Percentiles rank a stretch among this genome's conserved stretches.
Evolutionary conservation across 2,329 filamentous ascomycete species (phyloP).

Genomic region (Mollisiaceae sp.): DNA sequence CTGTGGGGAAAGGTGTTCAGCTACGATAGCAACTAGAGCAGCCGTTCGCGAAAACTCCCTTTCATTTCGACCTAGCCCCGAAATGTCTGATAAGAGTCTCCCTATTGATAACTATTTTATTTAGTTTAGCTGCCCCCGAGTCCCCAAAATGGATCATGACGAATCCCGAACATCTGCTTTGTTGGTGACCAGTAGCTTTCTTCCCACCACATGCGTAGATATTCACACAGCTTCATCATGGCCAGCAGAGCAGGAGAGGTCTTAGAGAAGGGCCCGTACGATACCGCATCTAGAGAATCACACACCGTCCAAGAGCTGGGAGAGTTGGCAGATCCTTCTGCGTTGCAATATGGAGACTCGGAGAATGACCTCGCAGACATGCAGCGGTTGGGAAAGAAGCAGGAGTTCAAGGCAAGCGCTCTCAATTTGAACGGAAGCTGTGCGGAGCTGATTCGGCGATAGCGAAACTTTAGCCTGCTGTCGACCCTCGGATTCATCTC

Average conservation of each 20-base stretch:
- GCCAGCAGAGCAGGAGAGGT: background rate
- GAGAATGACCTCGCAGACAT: conserved; percentile 43
- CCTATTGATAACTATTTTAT: background rate
- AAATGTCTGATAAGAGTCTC: background rate
- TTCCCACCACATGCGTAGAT: too few relatives aligned
- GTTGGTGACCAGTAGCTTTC: background rate
- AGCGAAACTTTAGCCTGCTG: conserved; percentile 49
- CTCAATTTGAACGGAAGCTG: background rate
- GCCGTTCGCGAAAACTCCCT: background rate
- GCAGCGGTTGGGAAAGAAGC: conserved; percentile 41
- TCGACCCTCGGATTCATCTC: conserved; percentile 50
- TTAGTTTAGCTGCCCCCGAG: background rate
- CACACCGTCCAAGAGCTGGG: conserved; percentile 21
- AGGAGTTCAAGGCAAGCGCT: conserved; percentile 37
- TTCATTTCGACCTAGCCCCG: background rate
- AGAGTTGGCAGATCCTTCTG: conserved; percentile 3
- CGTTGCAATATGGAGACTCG: conserved; percentile 33
- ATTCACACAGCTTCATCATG: background rate
- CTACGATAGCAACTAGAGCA: background rate
- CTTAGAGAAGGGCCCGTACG: conserved; percentile 11
- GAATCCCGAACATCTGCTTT: background rate
- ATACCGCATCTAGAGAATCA: conserved; percentile 21
- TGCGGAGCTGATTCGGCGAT: conserved; percentile 11
- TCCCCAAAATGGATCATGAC: too few relatives aligned
- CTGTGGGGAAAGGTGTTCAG: background rate